Evolutionary conservation across 352 stramenopile genomes (phyloP).

Genomic region (Phytophthora sp.): DNA sequence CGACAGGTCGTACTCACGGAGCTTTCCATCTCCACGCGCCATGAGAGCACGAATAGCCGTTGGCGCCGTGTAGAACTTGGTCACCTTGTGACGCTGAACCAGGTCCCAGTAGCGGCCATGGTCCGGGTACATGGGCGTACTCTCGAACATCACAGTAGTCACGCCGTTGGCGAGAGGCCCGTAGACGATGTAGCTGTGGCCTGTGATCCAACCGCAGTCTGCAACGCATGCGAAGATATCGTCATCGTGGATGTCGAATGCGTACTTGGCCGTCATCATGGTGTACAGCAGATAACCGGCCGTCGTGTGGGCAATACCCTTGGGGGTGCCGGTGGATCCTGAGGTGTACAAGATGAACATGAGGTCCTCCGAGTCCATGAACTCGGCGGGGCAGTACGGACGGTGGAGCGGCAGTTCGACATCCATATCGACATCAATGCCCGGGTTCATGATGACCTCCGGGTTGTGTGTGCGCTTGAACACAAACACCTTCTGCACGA

Average conservation of each 20-base stretch:
- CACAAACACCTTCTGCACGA: slow-evolving; percentile 95
- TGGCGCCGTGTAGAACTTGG: slow-evolving; percentile 92
- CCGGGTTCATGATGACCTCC: slow-evolving; percentile 71
- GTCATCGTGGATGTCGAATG: slow-evolving; percentile 93
- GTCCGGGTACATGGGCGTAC: slow-evolving; percentile 96
- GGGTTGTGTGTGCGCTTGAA: slow-evolving; percentile 90
- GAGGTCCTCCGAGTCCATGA: slow-evolving; percentile 96
- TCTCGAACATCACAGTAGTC: slow-evolving; percentile 98
- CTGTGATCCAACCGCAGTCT: slow-evolving; percentile 97
- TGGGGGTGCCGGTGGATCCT: slow-evolving; percentile 94
- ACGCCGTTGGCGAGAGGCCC: slow-evolving; percentile 95
- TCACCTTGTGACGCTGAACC: slow-evolving; percentile 96
- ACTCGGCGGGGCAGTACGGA: slow-evolving; percentile 94
- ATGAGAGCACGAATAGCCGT: slow-evolving; percentile 98
- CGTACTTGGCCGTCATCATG: slow-evolving; percentile 92
- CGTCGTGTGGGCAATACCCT: slow-evolving; percentile 96
- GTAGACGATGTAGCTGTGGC: slow-evolving; percentile 97
- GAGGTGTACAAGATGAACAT: slow-evolving; percentile 99
- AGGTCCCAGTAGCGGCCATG: slow-evolving; percentile 96
- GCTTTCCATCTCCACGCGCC: slow-evolving; percentile 91
- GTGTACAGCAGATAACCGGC: slow-evolving; percentile 96
- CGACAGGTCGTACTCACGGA: slow-evolving; percentile 70
- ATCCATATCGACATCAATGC: slow-evolving; percentile 94
- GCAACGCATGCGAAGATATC: slow-evolving; percentile 96
- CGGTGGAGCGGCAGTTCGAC: slow-evolving; percentile 86